These are phyloP conservation scores for Aspergillus carlsbadensis DNA, from an alignment of 495 filamentous ascomycete genomes.

Conservation along the genomic window DNA sequence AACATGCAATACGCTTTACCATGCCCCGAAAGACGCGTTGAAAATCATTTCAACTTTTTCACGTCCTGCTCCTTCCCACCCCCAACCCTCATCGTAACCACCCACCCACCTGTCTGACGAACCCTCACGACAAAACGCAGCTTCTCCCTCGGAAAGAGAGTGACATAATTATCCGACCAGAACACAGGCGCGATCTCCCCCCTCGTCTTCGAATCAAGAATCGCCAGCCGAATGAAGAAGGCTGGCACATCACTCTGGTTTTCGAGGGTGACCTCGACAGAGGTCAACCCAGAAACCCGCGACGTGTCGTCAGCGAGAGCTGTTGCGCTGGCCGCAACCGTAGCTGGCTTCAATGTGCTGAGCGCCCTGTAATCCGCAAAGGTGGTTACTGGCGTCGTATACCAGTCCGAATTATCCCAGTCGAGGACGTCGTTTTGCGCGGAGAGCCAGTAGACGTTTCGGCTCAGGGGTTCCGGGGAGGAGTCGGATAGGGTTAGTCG, in stretches of 20 bases:
- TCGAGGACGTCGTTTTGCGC: slow-evolving; percentile 47
- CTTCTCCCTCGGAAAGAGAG: slow-evolving; percentile 57
- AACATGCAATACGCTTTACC: too few relatives aligned
- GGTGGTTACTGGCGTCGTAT: slow-evolving; percentile 52
- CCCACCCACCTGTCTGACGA: slow-evolving; percentile 13
- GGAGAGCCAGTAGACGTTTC: slow-evolving; percentile 65
- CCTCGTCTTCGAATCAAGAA: slow-evolving; percentile 36
- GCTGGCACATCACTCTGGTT: slow-evolving; percentile 54
- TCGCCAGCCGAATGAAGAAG: slow-evolving; percentile 53
- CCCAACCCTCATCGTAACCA: slow-evolving; percentile 16
- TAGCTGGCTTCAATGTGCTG: slow-evolving; percentile 36
- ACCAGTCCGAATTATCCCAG: slow-evolving; percentile 59
- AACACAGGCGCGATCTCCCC: slow-evolving; percentile 50
- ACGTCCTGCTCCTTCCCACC: neutral
- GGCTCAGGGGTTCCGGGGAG: slow-evolving; percentile 36
- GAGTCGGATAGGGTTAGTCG: slow-evolving; percentile 43
- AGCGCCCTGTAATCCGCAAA: slow-evolving; percentile 55
- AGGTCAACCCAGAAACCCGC: neutral
- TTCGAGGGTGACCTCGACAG: slow-evolving; percentile 41
- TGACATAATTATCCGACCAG: slow-evolving; percentile 65
- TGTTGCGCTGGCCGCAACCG: slow-evolving; percentile 27
- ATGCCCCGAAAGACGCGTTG: too few relatives aligned
- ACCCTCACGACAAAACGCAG: slow-evolving; percentile 29
- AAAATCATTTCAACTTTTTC: neutral
- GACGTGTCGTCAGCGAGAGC: neutral